Evolutionary conservation across 768 basidiomycete genomes (phyloP).

Genomic region (Amyloporia xantha): DNA sequence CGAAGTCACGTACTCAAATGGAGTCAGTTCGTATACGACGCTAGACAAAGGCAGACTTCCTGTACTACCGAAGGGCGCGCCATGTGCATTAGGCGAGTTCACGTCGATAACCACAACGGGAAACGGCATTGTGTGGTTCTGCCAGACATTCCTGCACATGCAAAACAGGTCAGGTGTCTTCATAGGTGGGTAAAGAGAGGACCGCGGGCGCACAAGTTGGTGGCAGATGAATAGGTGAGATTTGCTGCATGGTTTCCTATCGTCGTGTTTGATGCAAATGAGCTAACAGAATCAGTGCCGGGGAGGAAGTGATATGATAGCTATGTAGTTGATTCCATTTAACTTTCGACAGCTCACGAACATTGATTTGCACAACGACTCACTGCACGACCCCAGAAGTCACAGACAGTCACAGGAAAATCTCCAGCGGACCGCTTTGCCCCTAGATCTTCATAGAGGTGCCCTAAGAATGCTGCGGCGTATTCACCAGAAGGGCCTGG

Average conservation of each 20-base stretch:
- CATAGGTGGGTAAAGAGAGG: too few relatives aligned
- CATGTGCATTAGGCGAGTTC: background rate
- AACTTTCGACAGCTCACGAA: too few relatives aligned
- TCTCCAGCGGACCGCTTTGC: background rate
- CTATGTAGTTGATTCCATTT: too few relatives aligned
- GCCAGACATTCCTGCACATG: background rate
- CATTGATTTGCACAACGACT: background rate
- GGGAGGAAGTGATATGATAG: background rate
- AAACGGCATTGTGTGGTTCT: background rate
- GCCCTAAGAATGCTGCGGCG: background rate
- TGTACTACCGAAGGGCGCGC: background rate
- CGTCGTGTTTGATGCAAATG: background rate
- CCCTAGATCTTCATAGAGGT: background rate
- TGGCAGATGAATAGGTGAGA: background rate
- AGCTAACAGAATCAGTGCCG: background rate
- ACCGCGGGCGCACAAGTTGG: background rate
- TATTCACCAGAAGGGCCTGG: background rate
- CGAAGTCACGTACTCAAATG: background rate
- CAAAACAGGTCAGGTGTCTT: too few relatives aligned
- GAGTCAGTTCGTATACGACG: background rate
- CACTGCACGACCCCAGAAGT: background rate
- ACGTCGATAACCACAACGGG: background rate
- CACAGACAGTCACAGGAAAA: background rate
- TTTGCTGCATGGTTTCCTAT: background rate
- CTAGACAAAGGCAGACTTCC: background rate